Base-by-base conservation (phyloP, 768 basidiomycete species). In the Exidia glandulosa region DNA sequence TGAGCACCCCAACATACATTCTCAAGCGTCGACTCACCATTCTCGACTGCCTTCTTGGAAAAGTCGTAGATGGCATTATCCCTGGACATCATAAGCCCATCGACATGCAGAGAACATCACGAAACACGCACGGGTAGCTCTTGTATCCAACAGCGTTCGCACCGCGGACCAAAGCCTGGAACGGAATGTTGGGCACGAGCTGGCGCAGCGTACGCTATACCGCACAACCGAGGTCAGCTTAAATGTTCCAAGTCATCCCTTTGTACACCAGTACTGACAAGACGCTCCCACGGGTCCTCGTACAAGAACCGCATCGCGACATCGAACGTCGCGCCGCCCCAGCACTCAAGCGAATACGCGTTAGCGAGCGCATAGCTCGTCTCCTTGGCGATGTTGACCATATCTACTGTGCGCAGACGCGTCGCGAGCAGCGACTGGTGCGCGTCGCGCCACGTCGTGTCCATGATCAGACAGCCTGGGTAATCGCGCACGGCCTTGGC, bases 41-140 rank as follows among this genome's bases (percentile, higher is more conserved):
- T 96, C 75, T 98, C 94, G n/a, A 99, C 95, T 27, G 96, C 96
- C 72, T 95, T 95, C 79, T 94, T 95, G 62, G 91, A 96, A 78
- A 99, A 99, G 73, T 96, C 96, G 74, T 99, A 99, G 73, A 99
- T 97, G 60, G 91, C 95, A 67, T 99, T 99, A 72, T 98, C 94
- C 31, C 90, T 92, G 63, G 58, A 55, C 25, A 27, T 25, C 52
- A 62, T 71, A 47, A 62, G 64, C 50, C 41, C 23, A 60, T 55
- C 30, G 7, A 32, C 1, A 23, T 10, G 27, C 27, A n/a, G 37
- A 23, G 34, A 29, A 27, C 30, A 48, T 4, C 1, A 27, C 31
- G 12, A 31, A 36, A 47, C 32, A 76, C 88, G 68, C 69, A 91
- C 90, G 96, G 94, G 75, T 98, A 98, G 67, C 91, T 90, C 3